Base-by-base conservation (phyloP, 2,329 filamentous ascomycete species). In the Bipolaris bicolor region DNA sequence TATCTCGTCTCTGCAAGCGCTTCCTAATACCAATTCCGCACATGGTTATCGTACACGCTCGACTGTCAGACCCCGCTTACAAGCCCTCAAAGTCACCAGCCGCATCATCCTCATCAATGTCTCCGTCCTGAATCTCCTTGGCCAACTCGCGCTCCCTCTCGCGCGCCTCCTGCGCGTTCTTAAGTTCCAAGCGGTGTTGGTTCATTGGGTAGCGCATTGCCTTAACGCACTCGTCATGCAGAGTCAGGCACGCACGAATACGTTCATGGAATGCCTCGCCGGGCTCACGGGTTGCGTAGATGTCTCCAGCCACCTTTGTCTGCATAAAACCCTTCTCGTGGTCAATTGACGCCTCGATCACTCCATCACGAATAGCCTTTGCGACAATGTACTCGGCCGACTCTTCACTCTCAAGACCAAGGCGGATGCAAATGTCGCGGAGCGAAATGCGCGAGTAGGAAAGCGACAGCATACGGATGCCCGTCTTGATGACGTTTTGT, bases 181-280 rank as follows among this genome's bases (percentile, higher is more conserved):
- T 98, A 54, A 99, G 85, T 79, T 99, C 95, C 54, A 98, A 84
- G 16, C 95, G 88, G 79, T 99, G 95, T 79, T 98, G 95, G 82
- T 99, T 97, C 94, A 98, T 98, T 2, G 95, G 95, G 80, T 98
- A 99, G 53, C 95, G 88, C 95, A 99, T 99, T 24, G 95, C 94
- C 90, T 97, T 98, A 72, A 99, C 93, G 74, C 94, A 98, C 82
- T 99, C 95, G 71, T 99, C 95, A 73, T 98, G 93, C 62, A 99
- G 85, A 55, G 89, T 87, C 69, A 99, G 83, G 77, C 95, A 97
- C 41, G 95, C 95, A 66, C 88, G 86, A 69, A 99, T 98, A 72
- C 95, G 91, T 74, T 97, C 94, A 77, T 99, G 94, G 85, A 99
- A 99, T 1, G 92, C 93, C 82, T 99, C 94, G 49, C 92, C 93